phyloP scores from a whole-genome alignment of 1,139 yeast species.

The Suhomyces maxii region DNA sequence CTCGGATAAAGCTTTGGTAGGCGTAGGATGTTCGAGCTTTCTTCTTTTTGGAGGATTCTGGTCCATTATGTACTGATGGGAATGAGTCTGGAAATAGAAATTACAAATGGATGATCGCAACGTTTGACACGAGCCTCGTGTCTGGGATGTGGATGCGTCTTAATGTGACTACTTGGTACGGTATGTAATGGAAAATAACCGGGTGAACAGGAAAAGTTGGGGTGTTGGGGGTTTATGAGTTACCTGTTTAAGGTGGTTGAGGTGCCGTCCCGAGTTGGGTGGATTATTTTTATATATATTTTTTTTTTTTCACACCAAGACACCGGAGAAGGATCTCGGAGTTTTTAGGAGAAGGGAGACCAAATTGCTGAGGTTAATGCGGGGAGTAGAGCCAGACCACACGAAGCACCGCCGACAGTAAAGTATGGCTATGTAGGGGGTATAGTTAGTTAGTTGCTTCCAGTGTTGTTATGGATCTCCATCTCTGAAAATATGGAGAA shows the following conservation, averaged over 20 bases:
- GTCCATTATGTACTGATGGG: neutral
- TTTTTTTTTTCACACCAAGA: neutral
- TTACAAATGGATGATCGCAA: neutral
- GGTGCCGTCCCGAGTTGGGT: too few relatives aligned
- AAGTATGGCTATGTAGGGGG: too few relatives aligned
- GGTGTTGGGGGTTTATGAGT: neutral
- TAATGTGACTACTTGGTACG: too few relatives aligned
- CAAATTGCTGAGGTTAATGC: neutral
- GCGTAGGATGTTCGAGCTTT: conserved; percentile 13
- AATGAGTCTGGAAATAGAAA: too few relatives aligned
- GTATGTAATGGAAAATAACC: too few relatives aligned
- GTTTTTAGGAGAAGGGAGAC: neutral
- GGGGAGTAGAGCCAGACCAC: neutral
- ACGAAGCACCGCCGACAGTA: too few relatives aligned
- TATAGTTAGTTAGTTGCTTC: too few relatives aligned
- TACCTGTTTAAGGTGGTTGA: neutral
- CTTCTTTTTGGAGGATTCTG: conserved; percentile 9
- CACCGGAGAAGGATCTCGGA: neutral
- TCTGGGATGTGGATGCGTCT: too few relatives aligned
- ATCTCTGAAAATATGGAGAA: neutral
- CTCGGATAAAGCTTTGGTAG: conserved; percentile 1
- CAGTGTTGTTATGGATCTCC: neutral
- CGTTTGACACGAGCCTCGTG: neutral
- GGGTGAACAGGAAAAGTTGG: neutral
- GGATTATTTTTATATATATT: too few relatives aligned